Base-by-base conservation (phyloP, 352 stramenopile genomes). In the Globisporangium ultimum region DNA sequence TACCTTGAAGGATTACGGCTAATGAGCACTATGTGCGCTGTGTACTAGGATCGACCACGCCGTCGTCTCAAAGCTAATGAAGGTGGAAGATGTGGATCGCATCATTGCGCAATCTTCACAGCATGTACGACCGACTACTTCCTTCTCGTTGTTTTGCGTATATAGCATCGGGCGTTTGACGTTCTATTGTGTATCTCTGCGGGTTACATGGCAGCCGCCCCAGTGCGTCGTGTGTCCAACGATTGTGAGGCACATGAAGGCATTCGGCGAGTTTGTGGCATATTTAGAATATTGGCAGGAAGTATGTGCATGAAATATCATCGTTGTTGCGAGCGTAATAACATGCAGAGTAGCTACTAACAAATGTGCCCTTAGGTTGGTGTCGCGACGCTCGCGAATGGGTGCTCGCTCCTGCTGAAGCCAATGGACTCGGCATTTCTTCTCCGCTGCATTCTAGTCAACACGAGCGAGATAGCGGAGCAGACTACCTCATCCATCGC, bases 21-120 rank as follows among this genome's bases (percentile, higher is more conserved):
- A 28, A 28, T 28, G 24, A 28, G 24, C 2, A 28, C 20, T 28
- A 28, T 5, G 40, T 36, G 13, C 42, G 18, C 40, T 28, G 49
- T 41, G 12, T 47, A 6, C 53, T 28, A 88, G 79, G 47, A 63
- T 85, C n/a, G 47, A 66, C 18, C 62, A 76, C 7, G 70, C 85
- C 42, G 55, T 72, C 38, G 73, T 91, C 46, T 63, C 70, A 42
- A 91, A 91, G 61, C 78, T 79, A 3, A 58, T 89, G 22, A 68
- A 76, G 34, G 71, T 84, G 28, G 63, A 48, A 1, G 76, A 87
- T 50, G 68, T 89, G 28, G 74, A 88, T 28, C 71, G 71, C 21
- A 77, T 89, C 53, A 74, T 88, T 52, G 60, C 61, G 28, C 75
- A 63, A 17, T 88, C 71, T 42, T 60, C 46, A 22, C 56, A 76